A percentile compares a stretch with the other conserved stretches of the same genome.
These are phyloP conservation scores for Bretziella fagacearum DNA, from an alignment of 2,329 filamentous ascomycete genomes.

Conservation along the genomic window DNA sequence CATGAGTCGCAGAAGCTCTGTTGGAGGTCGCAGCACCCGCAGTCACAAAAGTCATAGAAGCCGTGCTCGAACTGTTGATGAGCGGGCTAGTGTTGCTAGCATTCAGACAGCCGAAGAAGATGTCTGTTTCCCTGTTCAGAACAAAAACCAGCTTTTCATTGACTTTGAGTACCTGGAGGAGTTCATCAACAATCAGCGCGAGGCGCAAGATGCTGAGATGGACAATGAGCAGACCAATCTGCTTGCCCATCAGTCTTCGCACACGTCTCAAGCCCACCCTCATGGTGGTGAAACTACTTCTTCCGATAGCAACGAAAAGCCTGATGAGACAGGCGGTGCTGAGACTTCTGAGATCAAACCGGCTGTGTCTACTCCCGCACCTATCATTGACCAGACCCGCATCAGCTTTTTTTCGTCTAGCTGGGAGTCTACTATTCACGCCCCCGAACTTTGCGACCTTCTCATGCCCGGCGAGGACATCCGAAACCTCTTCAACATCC, in stretches of 20 bases:
- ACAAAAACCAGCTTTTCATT: conserved; percentile 60
- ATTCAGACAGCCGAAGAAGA: conserved; percentile 67
- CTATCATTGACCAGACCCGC: conserved; percentile 44
- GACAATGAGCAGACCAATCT: conserved; percentile 17
- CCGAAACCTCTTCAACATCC: conserved; percentile 62
- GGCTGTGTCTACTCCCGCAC: not conserved
- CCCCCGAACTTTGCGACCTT: conserved; percentile 71
- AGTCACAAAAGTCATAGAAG: conserved; percentile 54
- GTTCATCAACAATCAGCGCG: conserved; percentile 53
- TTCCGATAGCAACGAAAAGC: conserved; percentile 28
- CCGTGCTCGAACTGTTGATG: conserved; percentile 43
- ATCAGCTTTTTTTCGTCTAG: conserved; percentile 97
- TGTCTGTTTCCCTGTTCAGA: conserved; percentile 71
- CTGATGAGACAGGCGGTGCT: conserved; percentile 4
- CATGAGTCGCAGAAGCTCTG: conserved; percentile 8
- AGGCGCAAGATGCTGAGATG: conserved; percentile 17
- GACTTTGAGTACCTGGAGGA: conserved; percentile 91
- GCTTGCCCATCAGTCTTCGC: conserved; percentile 12
- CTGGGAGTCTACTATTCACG: conserved; percentile 83
- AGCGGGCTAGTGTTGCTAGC: conserved; percentile 42
- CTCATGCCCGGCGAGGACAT: conserved; percentile 81
- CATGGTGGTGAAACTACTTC: conserved; percentile 19
- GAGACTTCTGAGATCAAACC: not conserved
- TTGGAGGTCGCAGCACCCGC: conserved; percentile 8
- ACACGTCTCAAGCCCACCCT: conserved; percentile 17